Evolutionary conservation across 1,284 basidiomycete species (phyloP).

Genomic region (Marasmius sp.): DNA sequence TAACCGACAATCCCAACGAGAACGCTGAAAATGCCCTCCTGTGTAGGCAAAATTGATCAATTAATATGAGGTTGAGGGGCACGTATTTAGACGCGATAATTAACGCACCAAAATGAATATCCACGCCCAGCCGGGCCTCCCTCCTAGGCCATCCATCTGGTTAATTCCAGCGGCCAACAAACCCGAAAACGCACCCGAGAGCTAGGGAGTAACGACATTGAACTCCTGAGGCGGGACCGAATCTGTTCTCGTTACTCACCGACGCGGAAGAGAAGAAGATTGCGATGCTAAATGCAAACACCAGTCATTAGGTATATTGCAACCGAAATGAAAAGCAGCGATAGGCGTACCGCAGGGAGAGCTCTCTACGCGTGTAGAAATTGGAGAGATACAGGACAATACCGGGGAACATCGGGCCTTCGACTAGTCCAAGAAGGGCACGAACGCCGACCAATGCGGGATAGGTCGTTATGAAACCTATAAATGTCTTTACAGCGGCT

Average conservation of each 20-base stretch:
- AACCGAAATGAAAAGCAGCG: slow-evolving; percentile 1
- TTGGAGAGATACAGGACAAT: slow-evolving; percentile 52
- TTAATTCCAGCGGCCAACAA: slow-evolving; percentile 53
- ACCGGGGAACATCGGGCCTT: slow-evolving; percentile 57
- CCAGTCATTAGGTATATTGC: not conserved
- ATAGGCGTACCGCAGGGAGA: slow-evolving; percentile 45
- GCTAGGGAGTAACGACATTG: not conserved
- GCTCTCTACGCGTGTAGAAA: slow-evolving; percentile 53
- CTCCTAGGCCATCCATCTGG: slow-evolving; percentile 48
- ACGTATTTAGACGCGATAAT: not conserved
- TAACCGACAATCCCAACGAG: slow-evolving; percentile 47
- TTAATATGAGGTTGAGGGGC: not conserved
- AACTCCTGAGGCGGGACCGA: not conserved
- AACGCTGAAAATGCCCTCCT: slow-evolving; percentile 54
- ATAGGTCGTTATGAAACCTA: slow-evolving; percentile 51
- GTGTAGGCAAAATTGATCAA: not conserved
- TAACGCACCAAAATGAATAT: slow-evolving; percentile 56
- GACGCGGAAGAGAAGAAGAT: slow-evolving; percentile 55
- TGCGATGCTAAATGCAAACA: slow-evolving; percentile 22
- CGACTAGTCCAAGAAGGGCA: slow-evolving; percentile 55
- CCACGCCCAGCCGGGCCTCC: slow-evolving; percentile 59
- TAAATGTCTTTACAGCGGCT: not conserved
- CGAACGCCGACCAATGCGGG: slow-evolving; percentile 50
- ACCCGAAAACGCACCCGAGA: slow-evolving; percentile 61
- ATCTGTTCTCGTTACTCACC: slow-evolving; percentile 23